Evolutionary conservation across 179 eudicot species (phyloP), one percentile per base, ranked within the genome.

Genomic region (Silene coronaria): DNA sequence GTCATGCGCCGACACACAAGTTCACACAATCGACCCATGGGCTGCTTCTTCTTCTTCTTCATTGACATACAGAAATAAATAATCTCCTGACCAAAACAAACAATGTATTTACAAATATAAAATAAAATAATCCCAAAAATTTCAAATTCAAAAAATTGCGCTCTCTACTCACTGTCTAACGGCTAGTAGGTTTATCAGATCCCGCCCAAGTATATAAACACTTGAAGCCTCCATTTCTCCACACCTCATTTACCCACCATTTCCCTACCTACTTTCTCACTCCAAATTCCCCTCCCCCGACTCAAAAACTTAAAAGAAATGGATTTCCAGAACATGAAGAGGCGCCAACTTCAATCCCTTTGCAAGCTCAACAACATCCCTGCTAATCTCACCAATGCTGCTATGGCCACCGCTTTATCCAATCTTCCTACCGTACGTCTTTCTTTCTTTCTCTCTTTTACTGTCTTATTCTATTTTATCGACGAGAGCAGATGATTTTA

Each of bases 291-390:
- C 72, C 72, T 36, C 67, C 14, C 67, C 5, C 1, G 82, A 78
- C 77, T 83, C 26, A 53, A 36, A 58, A 11, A 1, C 53, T 7
- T 4, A 65, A 48, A 9, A 59, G 60, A 77, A 32, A 94, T 92
- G 98, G 98, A 94, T 82, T 92, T 87, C 87, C 85, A 88, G 64
- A 86, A 58, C 75, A 72, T 94, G 22, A 58, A 83, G 51, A 89
- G 98, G 81, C 89, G 87, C 74, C 89, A 94, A 28, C 91, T 94
- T 63, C 98, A 94, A 77, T 59, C 85, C 17, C 80, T 94, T 1
- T 92, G 97, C 96, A 94, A 92, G 87, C 72, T 24, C 74, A 94
- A 94, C 89, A 94, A 90, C 70, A 90, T 92, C 70, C 98, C 95
- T 0, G 98, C 98, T 14, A 94, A 92, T 76, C 23, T 79, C 21